These are phyloP conservation scores for Torulaspora globosa DNA, from an alignment of 1,139 yeast genomes.

Conservation along the genomic window DNA sequence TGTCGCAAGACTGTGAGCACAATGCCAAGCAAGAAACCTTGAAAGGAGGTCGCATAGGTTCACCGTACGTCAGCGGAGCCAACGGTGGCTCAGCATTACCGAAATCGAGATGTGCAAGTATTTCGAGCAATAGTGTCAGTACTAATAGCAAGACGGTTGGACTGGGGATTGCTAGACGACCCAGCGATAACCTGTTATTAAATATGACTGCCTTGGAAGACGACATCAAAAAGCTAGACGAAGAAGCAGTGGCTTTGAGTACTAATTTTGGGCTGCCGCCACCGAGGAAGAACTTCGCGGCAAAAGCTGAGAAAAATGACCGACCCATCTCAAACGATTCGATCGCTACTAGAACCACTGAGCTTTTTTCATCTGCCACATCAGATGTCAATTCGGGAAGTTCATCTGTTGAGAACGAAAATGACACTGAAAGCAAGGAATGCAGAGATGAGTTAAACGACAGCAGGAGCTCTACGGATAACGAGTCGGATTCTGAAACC, in stretches of 20 bases:
- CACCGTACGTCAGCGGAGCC: conserved; percentile 4
- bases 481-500: conserved; percentile 3
- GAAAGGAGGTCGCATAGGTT: conserved; percentile 1
- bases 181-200: conserved; percentile 34
- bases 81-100: background rate
- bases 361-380: conserved; percentile 29
- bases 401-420: conserved; percentile 22
- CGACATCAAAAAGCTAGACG: conserved; percentile 5
- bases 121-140: conserved; percentile 15
- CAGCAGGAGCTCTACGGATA: conserved; percentile 10
- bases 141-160: conserved; percentile 25
- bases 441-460: conserved; percentile 9
- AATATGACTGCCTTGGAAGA: conserved; percentile 17
- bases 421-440: conserved; percentile 8
- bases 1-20: conserved; percentile 1
- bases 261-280: conserved; percentile 19
- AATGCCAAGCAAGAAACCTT: conserved; percentile 1
- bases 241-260: background rate
- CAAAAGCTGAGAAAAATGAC: conserved; percentile 23
- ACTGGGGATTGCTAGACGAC: conserved; percentile 33
- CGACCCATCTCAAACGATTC: conserved; percentile 37
- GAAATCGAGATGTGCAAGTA: conserved; percentile 11
- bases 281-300: conserved; percentile 25
- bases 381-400: conserved; percentile 24
- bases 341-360: conserved; percentile 32